Evolutionary conservation across 345 rosid species (phyloP), one percentile per base, ranked within the genome.

Genomic region (Hirschfeldia incana): DNA sequence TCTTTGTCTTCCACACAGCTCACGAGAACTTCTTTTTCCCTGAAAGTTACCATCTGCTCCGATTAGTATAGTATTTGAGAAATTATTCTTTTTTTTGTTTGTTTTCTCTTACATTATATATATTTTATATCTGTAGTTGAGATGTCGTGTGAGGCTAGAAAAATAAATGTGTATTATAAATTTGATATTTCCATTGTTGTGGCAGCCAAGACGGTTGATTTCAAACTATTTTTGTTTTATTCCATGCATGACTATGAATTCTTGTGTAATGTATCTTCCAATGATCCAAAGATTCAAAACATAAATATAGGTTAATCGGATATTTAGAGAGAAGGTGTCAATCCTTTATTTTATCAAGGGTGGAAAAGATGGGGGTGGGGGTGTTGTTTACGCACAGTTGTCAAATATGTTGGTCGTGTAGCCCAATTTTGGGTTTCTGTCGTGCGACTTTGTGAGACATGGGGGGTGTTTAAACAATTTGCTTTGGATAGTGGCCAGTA

Each of bases 1-100:
- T 72, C 73, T 66, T 66, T 65, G 53, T 58, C 73, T 66, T 42
- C 73, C 73, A 72, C 66, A 65, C 61, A 17, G 30, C 44, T 53
- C 5, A 51, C 7, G 8, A 51, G 57, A 53, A 15, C 21, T 26
- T 44, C 1, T 62, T 36, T 21, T 16, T 27, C 13, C 32, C 33
- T 42, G 1, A 70, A 77, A 63, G 53, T 71, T 75, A 71, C 34
- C 46, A 55, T 71, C 65, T 70, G 46, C 39, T 63, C 13, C 10
- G 17, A 15, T 62, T 37, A 34, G 21, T 49, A 49, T 51, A 5
- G 30, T 46, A 29, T 9, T 51, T 13, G 16, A 65, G 64, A 34
- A 49, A 34, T 8, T 36, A 9, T 13, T 75, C 17, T 10, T 10
- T 0, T 0, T 10, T 36, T 57, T 27, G 15, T 12, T 12, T 6